These are phyloP conservation scores for Agroathelia rolfsii DNA, from an alignment of 1,284 basidiomycete genomes.

Conservation along the genomic window DNA sequence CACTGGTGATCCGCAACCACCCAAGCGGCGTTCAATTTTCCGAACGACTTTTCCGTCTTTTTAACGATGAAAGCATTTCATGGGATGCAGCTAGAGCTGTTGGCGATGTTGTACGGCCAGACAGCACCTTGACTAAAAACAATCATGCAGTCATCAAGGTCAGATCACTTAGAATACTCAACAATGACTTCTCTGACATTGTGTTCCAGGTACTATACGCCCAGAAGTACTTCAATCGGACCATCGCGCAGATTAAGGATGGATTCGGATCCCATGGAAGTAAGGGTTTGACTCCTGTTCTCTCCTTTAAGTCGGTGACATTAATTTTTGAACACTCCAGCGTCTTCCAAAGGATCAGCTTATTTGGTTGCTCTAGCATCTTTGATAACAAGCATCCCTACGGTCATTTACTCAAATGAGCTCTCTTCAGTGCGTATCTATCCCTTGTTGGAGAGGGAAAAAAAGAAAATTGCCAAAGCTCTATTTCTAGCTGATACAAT, in stretches of 20 bases:
- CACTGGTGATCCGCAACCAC: slow-evolving; percentile 69
- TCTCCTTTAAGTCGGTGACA: too few species aligned
- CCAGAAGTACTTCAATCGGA: slow-evolving; percentile 72
- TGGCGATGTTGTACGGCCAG: slow-evolving; percentile 51
- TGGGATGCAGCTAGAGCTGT: slow-evolving; percentile 69
- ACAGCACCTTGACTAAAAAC: slow-evolving; percentile 60
- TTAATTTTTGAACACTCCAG: slow-evolving; percentile 18
- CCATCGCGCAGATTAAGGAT: slow-evolving; percentile 69
- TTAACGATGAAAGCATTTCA: slow-evolving; percentile 49
- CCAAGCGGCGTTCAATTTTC: slow-evolving; percentile 45
- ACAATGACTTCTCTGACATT: slow-evolving; percentile 1
- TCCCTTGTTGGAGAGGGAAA: too few species aligned
- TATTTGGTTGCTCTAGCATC: slow-evolving; percentile 81
- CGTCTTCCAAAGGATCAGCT: slow-evolving; percentile 65
- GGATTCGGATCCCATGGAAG: slow-evolving; percentile 39
- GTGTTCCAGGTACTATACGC: slow-evolving; percentile 71
- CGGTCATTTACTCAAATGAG: slow-evolving; percentile 58
- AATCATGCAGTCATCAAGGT: slow-evolving; percentile 76
- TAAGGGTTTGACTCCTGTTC: too few species aligned
- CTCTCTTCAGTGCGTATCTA: slow-evolving; percentile 60
- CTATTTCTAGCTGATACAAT: slow-evolving; percentile 85
- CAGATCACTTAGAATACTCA: slow-evolving; percentile 11
- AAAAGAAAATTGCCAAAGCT: too few species aligned
- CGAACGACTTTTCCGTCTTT: slow-evolving; percentile 57
- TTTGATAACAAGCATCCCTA: slow-evolving; percentile 75